Percentiles rank a stretch among this genome's conserved stretches.
phyloP scores from a whole-genome alignment of 306 rosid genomes.

The Prunus mira region DNA sequence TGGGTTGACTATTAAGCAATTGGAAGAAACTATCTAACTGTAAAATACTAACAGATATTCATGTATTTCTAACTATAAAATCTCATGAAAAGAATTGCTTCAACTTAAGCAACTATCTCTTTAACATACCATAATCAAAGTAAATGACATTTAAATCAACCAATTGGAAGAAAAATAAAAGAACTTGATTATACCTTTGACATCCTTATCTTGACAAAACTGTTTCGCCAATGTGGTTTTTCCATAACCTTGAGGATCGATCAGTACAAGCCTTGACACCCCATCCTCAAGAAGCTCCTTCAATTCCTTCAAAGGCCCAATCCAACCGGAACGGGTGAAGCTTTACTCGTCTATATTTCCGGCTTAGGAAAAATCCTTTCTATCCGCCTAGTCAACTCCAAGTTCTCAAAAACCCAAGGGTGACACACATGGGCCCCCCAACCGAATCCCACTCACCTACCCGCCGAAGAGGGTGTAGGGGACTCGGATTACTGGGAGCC shows the following conservation, averaged over 20 bases:
- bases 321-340: conserved; percentile 19
- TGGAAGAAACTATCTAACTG: no score
- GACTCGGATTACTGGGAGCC: no score
- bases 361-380: background rate
- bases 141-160: no score
- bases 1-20: no score
- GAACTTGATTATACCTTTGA: conserved; percentile 30
- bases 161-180: no score
- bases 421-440: no score
- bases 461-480: no score
- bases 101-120: no score
- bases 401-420: background rate
- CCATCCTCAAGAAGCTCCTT: conserved; percentile 35
- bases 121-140: background rate
- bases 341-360: background rate
- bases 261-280: conserved; percentile 25
- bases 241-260: conserved; percentile 48
- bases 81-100: no score
- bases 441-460: no score
- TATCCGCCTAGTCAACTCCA: background rate
- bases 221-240: conserved; percentile 44
- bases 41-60: no score
- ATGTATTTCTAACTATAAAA: no score
- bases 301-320: conserved; percentile 45
- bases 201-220: conserved; percentile 43